A percentile compares a stretch with the other conserved stretches of the same genome.
These are phyloP conservation scores for Cornus controversa DNA, from an alignment of 148 eudicot species.

Conservation along the genomic window DNA sequence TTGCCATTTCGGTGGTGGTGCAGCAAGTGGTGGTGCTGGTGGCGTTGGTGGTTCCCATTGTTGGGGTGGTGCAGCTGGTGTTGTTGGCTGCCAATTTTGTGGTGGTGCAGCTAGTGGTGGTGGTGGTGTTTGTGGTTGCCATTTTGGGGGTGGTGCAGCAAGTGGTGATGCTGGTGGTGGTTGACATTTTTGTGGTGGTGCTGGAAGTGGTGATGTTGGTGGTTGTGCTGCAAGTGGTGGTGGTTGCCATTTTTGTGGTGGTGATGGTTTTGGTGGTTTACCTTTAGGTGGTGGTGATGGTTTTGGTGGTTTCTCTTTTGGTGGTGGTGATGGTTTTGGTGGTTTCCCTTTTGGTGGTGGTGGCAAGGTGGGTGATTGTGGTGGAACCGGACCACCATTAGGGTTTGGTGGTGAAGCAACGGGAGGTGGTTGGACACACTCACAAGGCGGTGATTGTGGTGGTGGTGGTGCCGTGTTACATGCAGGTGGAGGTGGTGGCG, in stretches of 20 bases:
- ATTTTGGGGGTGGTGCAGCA: background rate
- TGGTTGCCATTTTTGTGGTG: background rate
- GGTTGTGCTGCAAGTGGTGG: constrained; percentile 12
- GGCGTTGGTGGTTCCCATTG: too few relatives aligned
- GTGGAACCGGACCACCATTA: background rate
- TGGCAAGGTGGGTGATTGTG: background rate
- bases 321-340: background rate
- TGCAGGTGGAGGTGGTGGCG: constrained; percentile 31
- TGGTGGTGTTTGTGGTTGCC: background rate
- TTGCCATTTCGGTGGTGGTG: constrained; percentile 1
- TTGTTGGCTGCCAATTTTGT: background rate
- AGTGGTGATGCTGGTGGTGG: constrained; percentile 11
- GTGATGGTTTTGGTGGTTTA: constrained; percentile 11
- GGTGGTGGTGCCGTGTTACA: constrained; percentile 12
- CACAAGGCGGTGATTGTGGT: constrained; percentile 10
- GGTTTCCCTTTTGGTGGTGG: background rate
- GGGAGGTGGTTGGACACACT: constrained; percentile 11
- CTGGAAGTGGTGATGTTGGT: constrained; percentile 6
- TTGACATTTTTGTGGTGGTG: background rate
- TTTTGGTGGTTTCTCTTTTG: background rate
- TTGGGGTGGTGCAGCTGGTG: background rate
- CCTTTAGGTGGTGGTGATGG: background rate
- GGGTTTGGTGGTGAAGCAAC: constrained; percentile 12
- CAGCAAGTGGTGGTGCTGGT: background rate
- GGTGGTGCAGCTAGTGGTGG: background rate